Evolutionary conservation across 139 green algal genomes (phyloP).

Genomic region (Chlorella sp.): DNA sequence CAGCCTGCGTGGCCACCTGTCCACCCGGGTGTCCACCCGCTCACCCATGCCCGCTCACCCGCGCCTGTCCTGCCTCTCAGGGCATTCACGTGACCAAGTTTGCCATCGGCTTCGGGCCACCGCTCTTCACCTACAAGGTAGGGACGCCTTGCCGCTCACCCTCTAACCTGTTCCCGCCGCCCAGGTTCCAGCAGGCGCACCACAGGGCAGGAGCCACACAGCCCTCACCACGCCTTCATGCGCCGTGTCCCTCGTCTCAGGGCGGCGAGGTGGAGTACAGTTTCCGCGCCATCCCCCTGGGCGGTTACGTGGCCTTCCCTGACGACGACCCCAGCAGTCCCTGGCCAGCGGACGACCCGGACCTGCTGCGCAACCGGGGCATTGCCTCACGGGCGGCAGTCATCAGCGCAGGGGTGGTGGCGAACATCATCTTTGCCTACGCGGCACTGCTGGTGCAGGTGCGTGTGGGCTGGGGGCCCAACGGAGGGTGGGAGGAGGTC

Average conservation of each 20-base stretch:
- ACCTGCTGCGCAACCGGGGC: constrained; percentile 92
- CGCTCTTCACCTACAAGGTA: constrained; percentile 67
- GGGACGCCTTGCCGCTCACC: too few species aligned
- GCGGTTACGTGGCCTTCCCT: constrained; percentile 96
- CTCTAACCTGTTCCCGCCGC: too few species aligned
- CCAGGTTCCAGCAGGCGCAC: too few species aligned
- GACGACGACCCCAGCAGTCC: constrained; percentile 76
- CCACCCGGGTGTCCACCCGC: too few species aligned
- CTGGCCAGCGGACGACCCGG: constrained; percentile 69
- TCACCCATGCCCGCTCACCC: too few species aligned
- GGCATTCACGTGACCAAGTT: constrained; percentile 95
- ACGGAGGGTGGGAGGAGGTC: neutral
- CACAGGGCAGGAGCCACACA: too few species aligned
- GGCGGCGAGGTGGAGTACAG: constrained; percentile 83
- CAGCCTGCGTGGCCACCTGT: too few species aligned
- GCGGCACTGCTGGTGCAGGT: constrained; percentile 80
- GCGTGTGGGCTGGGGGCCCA: neutral
- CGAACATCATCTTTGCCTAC: constrained; percentile 90
- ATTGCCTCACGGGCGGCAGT: constrained; percentile 71
- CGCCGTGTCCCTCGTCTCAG: neutral
- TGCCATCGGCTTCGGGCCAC: constrained; percentile 91
- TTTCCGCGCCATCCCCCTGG: constrained; percentile 84
- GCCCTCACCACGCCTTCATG: too few species aligned
- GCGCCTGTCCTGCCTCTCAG: too few species aligned
- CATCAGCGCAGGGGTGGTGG: constrained; percentile 87